Evolutionary conservation across 2,329 filamentous ascomycete genomes (phyloP).

Genomic region (Aureobasidium sp.): DNA sequence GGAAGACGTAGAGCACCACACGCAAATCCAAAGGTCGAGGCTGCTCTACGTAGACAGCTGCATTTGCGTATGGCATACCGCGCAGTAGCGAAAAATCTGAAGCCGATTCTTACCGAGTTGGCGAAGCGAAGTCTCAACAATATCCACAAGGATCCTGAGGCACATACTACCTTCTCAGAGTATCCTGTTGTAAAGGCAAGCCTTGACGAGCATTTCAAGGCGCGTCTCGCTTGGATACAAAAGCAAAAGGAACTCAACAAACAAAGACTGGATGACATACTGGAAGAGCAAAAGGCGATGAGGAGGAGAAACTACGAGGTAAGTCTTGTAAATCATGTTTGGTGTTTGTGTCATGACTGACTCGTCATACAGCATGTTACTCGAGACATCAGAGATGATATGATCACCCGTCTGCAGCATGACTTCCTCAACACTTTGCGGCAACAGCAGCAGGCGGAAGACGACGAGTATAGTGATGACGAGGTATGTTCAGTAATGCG

Average conservation of each 20-base stretch:
- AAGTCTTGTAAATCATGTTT: slow-evolving; percentile 30
- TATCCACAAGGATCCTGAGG: slow-evolving; percentile 48
- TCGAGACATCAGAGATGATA: slow-evolving; percentile 24
- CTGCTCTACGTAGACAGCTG: slow-evolving; percentile 50
- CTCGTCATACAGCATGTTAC: slow-evolving; percentile 14
- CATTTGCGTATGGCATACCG: slow-evolving; percentile 60
- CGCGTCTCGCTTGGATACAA: slow-evolving; percentile 33
- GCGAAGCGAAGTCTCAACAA: slow-evolving; percentile 54
- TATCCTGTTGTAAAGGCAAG: slow-evolving; percentile 46
- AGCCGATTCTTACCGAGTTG: slow-evolving; percentile 59
- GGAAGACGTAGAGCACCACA: slow-evolving; percentile 43
- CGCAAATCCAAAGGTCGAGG: slow-evolving; percentile 40
- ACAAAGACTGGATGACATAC: slow-evolving; percentile 32
- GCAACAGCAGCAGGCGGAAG: slow-evolving; percentile 30
- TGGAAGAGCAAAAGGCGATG: slow-evolving; percentile 31
- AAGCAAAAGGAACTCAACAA: slow-evolving; percentile 33
- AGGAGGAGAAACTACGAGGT: slow-evolving; percentile 33
- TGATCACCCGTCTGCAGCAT: slow-evolving; percentile 26
- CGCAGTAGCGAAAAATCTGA: slow-evolving; percentile 56
- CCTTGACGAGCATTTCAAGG: slow-evolving; percentile 43
- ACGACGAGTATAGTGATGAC: slow-evolving; percentile 34
- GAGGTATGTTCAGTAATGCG: slow-evolving; percentile 28
- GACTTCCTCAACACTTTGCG: slow-evolving; percentile 33
- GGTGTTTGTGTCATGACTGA: slow-evolving; percentile 18
- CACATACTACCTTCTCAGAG: slow-evolving; percentile 49